Evolutionary conservation across 306 rosid genomes (phyloP).

Genomic region (Parietaria judaica): DNA sequence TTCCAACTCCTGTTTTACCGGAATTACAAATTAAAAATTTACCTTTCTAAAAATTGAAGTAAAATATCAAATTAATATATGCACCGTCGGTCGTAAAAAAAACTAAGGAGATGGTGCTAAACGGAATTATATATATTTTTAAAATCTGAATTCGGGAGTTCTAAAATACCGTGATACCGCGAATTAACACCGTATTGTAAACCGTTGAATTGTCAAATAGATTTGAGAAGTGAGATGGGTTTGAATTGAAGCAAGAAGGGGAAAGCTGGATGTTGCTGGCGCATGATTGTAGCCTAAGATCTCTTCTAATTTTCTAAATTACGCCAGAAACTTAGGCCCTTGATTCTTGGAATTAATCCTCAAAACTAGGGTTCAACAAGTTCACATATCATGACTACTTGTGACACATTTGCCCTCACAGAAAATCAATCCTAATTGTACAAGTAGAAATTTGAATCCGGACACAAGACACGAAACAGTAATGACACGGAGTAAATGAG

Average conservation of each 20-base stretch:
- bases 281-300: conserved; percentile 23
- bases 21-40: background rate
- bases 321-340: conserved; percentile 40
- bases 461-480: no score
- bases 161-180: background rate
- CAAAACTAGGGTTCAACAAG: conserved; percentile 42
- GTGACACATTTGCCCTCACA: no score
- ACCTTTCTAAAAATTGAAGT: no score
- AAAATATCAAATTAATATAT: no score
- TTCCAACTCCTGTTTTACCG: background rate
- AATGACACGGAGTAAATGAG: no score
- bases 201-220: background rate
- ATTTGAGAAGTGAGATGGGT: background rate
- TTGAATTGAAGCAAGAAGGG: conserved; percentile 10
- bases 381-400: background rate
- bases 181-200: no score
- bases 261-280: conserved; percentile 50
- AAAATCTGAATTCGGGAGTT: background rate
- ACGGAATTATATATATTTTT: background rate
- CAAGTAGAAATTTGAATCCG: no score
- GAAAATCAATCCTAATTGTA: no score
- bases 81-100: background rate
- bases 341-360: conserved; percentile 39
- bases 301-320: conserved; percentile 18
- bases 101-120: background rate